Evolutionary conservation across 2,329 filamentous ascomycete genomes (phyloP).

Genomic region (Fusarium austroafricanum): DNA sequence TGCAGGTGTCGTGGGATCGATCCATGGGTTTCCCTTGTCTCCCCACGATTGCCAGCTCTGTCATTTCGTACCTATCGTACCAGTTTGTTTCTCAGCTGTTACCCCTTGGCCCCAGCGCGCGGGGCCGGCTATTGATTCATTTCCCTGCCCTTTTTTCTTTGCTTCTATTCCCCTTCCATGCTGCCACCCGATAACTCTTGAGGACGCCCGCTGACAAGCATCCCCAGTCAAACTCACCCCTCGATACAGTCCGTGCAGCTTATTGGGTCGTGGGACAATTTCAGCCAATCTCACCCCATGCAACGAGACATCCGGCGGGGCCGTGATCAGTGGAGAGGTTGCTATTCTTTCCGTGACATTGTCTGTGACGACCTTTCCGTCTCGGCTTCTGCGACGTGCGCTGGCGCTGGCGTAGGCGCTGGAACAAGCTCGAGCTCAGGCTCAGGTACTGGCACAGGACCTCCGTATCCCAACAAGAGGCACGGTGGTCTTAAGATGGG

Average conservation of each 20-base stretch:
- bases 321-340: conserved; percentile 84
- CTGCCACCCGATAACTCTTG: conserved; percentile 29
- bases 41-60: conserved; percentile 37
- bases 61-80: conserved; percentile 17
- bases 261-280: conserved; percentile 96
- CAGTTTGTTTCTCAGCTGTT: conserved; percentile 21
- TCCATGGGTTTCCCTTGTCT: conserved; percentile 37
- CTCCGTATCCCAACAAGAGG: conserved; percentile 59
- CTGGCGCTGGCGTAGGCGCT: conserved; percentile 37
- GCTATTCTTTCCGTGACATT: conserved; percentile 87
- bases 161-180: conserved; percentile 42
- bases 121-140: conserved; percentile 42
- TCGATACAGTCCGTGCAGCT: conserved; percentile 78
- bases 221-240: conserved; percentile 67
- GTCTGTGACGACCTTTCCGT: conserved; percentile 78
- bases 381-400: conserved; percentile 41
- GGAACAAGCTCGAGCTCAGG: conserved; percentile 34
- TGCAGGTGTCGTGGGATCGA: conserved; percentile 24
- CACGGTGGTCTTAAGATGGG: conserved; percentile 91
- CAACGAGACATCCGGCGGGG: conserved; percentile 81
- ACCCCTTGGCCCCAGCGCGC: conserved; percentile 16
- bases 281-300: conserved; percentile 81
- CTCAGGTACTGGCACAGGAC: conserved; percentile 32
- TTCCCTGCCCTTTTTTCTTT: conserved; percentile 41
- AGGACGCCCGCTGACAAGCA: conserved; percentile 44